Evolutionary conservation across 345 rosid species (phyloP).

Genomic region (Alliaria petiolata): DNA sequence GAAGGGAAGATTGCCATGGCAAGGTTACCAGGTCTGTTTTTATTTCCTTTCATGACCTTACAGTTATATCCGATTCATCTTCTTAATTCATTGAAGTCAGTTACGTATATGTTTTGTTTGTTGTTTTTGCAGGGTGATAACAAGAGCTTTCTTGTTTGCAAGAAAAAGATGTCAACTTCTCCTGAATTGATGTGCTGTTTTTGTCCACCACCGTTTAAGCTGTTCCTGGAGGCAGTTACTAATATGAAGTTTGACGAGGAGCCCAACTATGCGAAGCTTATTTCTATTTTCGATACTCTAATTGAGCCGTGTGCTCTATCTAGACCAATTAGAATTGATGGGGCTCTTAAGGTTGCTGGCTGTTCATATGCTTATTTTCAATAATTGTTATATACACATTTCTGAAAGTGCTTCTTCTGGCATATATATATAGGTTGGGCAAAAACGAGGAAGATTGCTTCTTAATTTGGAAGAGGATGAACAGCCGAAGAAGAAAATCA

Average conservation of each 20-base stretch:
- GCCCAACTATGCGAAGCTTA: constrained; percentile 85
- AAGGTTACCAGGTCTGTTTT: constrained; percentile 78
- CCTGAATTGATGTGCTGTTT: constrained; percentile 85
- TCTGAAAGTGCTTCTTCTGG: not conserved
- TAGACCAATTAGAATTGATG: constrained; percentile 86
- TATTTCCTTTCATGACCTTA: not conserved
- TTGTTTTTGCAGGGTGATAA: constrained; percentile 68
- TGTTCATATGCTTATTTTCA: constrained; percentile 1
- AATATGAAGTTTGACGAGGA: constrained; percentile 93
- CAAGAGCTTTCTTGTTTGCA: constrained; percentile 89
- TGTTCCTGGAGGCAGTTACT: constrained; percentile 76
- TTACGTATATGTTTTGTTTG: not conserved
- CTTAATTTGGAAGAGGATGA: constrained; percentile 78
- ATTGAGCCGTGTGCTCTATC: constrained; percentile 56
- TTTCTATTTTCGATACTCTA: constrained; percentile 65
- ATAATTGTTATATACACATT: constrained; percentile 28
- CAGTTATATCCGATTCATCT: not conserved
- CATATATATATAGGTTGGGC: constrained; percentile 61
- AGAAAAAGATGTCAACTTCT: constrained; percentile 90
- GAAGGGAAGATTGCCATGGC: constrained; percentile 96
- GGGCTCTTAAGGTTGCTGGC: constrained; percentile 75
- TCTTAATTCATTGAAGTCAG: not conserved
- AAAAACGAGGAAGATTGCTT: constrained; percentile 69
- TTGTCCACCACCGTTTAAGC: constrained; percentile 74
- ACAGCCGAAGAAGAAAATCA: constrained; percentile 81